Evolutionary conservation across 805 yeast genomes (phyloP), one percentile per base, ranked within the genome.

Genomic region (Starmerella geochares): DNA sequence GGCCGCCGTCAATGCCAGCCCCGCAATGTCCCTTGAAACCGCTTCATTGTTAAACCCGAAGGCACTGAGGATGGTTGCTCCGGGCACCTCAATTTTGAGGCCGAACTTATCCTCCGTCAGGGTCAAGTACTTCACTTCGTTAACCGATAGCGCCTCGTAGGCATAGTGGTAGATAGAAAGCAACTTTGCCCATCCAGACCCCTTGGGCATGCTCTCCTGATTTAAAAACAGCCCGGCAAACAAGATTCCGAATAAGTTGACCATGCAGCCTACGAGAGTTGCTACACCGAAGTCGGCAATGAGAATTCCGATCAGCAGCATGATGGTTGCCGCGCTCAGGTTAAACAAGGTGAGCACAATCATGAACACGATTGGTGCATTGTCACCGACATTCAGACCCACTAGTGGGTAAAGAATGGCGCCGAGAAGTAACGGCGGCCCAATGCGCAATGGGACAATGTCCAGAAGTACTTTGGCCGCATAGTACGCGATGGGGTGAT

Each of bases 151-250:
- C 0, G 96, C 86, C 64, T 92, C 98, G 64, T 90, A 92, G 0
- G 95, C 96, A 62, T 87, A 92, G 65, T 92, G 97, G 74, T 90
- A 92, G 48, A 90, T 78, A 1, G 96, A 87, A 21, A 88, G 65
- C 70, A 83, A 83, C 66, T 87, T 87, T 56, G 88, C 71, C 64
- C 66, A 58, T 48, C 76, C 76, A 51, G 87, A 78, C 35, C 70
- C 65, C 28, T 67, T 65, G 4, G 76, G 74, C 58, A 75, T 73
- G 28, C 77, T 71, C 44, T 85, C 86, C 49, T 87, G 86, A 64
- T 90, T 90, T 61, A 92, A 79, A 63, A 92, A 92, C 52, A 92
- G 71, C 0, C 98, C 98, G 1, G 97, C 95, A 71, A 92, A 92
- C 49, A 92, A 70, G 52, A 92, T 70, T 3, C 95, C 86, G 57